Base-by-base conservation (phyloP, 2,329 filamentous ascomycete genomes). In the Phoma sp. region DNA sequence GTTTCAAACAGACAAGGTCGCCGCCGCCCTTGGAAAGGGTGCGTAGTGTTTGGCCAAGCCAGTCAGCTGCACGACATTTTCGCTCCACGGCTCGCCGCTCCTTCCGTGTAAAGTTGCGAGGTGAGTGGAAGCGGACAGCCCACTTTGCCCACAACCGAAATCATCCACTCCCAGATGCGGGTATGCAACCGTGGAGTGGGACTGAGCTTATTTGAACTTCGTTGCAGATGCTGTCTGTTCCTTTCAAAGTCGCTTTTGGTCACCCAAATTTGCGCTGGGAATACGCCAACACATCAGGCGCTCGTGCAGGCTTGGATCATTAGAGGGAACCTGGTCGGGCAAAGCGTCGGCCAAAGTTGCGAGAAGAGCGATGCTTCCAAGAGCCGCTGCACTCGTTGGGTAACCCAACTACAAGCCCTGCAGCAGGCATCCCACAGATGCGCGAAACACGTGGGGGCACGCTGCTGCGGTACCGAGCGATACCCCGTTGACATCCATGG, bases 191-290 rank as follows among this genome's bases (percentile, higher is more conserved):
- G 62, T 58, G 61, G 42, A 61, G 65, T 67, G 65, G 66, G 66
- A 66, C 65, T 64, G 66, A 68, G 66, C 66, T 69, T 69, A 69
- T 65, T 68, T 62, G 58, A 53, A 69, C 66, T 61, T 55, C 54
- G 42, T 56, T 38, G 52, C 50, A 50, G 42, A 42, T 42, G 47
- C 30, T 36, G 33, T 46, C 38, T 45, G 45, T 40, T 45, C 29
- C 45, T 11, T 45, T 25, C 20, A 30, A 17, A 14, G 20, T 40
- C 51, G 45, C 51, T 34, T 46, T 33, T 30, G 45, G 25, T 37
- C 42, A 26, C 38, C 23, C 33, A 42, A 10, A 11, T 29, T 23
- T 14, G 38, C 34, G 33, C 33, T 25, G 51, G 33, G 12, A 40
- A 12, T n/a, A n/a, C 32, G 51, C 39, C 45, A 54, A 34, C 43